Conservation (phyloP, 2,329 filamentous ascomycete genomes). For the Alternaria gansuensis region DNA sequence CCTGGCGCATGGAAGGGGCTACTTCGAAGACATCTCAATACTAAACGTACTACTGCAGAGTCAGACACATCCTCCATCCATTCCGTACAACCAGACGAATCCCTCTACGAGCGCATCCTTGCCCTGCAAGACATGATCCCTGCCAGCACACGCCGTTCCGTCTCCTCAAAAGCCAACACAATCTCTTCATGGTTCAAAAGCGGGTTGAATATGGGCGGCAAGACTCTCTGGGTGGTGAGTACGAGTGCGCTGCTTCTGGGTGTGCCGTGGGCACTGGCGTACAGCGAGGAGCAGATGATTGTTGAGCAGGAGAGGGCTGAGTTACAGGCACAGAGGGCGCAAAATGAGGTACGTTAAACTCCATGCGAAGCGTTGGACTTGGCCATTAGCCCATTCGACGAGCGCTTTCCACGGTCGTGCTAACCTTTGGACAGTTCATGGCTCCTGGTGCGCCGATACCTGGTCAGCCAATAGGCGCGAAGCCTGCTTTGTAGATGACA, state of each 20-base stretch:
- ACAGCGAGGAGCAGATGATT: conserved; percentile 95
- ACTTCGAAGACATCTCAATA: neutral
- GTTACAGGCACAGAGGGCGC: conserved; percentile 89
- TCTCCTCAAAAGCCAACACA: conserved; percentile 57
- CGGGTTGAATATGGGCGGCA: conserved; percentile 76
- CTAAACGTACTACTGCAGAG: conserved; percentile 63
- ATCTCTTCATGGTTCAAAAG: conserved; percentile 67
- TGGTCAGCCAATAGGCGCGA: conserved; percentile 40
- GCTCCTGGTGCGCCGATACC: conserved; percentile 41
- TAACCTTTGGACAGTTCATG: conserved; percentile 43
- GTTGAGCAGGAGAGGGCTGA: conserved; percentile 98
- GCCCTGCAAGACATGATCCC: conserved; percentile 83
- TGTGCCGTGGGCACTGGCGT: conserved; percentile 91
- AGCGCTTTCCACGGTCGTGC: conserved; percentile 1
- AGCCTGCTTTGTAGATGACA: conserved; percentile 48
- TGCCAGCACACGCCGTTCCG: conserved; percentile 73
- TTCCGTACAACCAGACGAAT: conserved; percentile 54
- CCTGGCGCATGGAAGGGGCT: neutral
- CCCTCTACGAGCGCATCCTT: conserved; percentile 70
- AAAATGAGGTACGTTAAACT: conserved; percentile 67
- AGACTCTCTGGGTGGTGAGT: conserved; percentile 88
- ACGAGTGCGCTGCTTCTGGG: conserved; percentile 89
- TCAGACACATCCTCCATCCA: conserved; percentile 75
- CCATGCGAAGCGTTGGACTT: neutral
- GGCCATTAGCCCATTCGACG: neutral